Conservation (phyloP, 495 filamentous ascomycete species). For the Oidiodendron maius region DNA sequence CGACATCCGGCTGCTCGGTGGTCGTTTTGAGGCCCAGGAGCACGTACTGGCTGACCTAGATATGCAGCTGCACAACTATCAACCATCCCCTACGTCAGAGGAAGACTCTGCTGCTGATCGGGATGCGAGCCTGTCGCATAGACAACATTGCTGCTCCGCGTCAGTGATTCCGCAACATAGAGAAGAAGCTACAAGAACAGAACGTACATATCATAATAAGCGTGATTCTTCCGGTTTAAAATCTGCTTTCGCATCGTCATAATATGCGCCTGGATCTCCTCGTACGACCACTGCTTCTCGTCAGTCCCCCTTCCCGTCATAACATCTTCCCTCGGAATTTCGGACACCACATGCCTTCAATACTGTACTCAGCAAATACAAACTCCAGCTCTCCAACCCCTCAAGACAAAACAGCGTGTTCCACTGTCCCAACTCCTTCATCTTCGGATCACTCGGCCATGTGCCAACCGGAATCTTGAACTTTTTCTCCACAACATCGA, state of each 20-base stretch:
- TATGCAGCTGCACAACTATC: no score
- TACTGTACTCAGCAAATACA: not conserved
- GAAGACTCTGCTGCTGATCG: no score
- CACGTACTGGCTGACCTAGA: no score
- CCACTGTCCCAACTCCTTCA: constrained; percentile 41
- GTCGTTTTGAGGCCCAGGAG: no score
- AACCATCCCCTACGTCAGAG: no score
- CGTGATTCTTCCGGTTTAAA: not conserved
- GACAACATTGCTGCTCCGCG: no score
- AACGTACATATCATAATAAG: constrained; percentile 2
- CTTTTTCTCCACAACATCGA: constrained; percentile 33
- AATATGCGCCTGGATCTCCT: not conserved
- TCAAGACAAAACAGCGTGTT: not conserved
- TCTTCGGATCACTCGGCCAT: constrained; percentile 37
- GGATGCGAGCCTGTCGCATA: no score
- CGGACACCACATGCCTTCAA: not conserved
- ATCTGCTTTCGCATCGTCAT: not conserved
- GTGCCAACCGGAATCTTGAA: constrained; percentile 38
- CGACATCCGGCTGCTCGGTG: no score
- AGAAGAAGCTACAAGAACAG: no score
- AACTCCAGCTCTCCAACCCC: constrained; percentile 2
- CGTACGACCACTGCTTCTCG: not conserved
- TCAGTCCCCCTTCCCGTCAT: not conserved
- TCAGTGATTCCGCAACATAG: no score
- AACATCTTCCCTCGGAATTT: no score